A percentile compares a stretch with the other conserved stretches of the same genome.
These are phyloP conservation scores for Salvia miltiorrhiza DNA, from an alignment of 257 asterid genomes.

Conservation along the genomic window DNA sequence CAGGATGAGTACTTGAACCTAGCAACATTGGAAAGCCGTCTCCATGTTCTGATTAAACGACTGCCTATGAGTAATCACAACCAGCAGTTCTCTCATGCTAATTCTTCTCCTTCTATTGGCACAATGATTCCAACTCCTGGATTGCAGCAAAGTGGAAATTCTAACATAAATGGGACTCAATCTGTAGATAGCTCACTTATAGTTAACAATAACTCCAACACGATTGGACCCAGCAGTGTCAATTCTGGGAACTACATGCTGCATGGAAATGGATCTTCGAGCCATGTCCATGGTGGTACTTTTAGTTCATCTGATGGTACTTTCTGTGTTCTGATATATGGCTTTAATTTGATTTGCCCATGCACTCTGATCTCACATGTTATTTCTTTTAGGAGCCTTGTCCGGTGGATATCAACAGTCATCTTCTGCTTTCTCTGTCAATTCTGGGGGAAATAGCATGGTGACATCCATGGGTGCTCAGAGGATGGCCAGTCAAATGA, in stretches of 20 bases:
- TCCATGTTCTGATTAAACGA: slow-evolving; percentile 40
- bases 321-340: slow-evolving; percentile 16
- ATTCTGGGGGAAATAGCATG: slow-evolving; percentile 66
- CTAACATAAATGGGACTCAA: slow-evolving; percentile 48
- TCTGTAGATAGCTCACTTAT: slow-evolving; percentile 53
- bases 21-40: slow-evolving; percentile 68
- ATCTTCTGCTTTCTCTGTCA: slow-evolving; percentile 63
- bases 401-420: slow-evolving; percentile 67
- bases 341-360: slow-evolving; percentile 20
- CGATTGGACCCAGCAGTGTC: slow-evolving; percentile 42
- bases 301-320: slow-evolving; percentile 53
- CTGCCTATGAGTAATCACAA: slow-evolving; percentile 41
- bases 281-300: slow-evolving; percentile 52
- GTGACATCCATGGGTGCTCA: slow-evolving; percentile 62
- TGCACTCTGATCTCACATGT: slow-evolving; percentile 27
- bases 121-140: slow-evolving; percentile 99
- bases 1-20: slow-evolving; percentile 83
- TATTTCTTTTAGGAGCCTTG: slow-evolving; percentile 47
- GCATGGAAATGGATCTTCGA: slow-evolving; percentile 50
- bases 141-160: slow-evolving; percentile 67
- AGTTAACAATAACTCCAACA: slow-evolving; percentile 42
- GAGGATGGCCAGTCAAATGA: slow-evolving; percentile 92
- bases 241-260: slow-evolving; percentile 62
- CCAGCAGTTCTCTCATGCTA: slow-evolving; percentile 73
- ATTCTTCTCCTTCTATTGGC: slow-evolving; percentile 75